Evolutionary conservation across 2,329 filamentous ascomycete genomes (phyloP).

Genomic region (Ascochyta pisi): DNA sequence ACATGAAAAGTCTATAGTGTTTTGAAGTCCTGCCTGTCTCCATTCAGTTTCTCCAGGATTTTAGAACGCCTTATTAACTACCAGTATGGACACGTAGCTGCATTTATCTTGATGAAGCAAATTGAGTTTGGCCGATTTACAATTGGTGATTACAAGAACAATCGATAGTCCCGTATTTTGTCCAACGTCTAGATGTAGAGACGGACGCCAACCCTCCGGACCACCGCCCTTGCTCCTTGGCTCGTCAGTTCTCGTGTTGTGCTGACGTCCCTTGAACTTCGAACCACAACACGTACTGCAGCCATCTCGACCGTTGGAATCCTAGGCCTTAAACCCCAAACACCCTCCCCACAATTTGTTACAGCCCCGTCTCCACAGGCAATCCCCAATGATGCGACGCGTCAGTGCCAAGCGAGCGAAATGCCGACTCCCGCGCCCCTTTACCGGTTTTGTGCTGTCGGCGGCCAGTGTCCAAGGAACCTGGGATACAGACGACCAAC

Average conservation of each 20-base stretch:
- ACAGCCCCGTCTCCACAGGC: constrained; percentile 4
- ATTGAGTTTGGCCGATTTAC: not conserved
- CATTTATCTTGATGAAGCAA: not conserved
- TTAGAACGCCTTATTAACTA: not conserved
- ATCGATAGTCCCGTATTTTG: not conserved
- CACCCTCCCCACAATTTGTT: constrained; percentile 7
- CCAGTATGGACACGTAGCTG: not conserved
- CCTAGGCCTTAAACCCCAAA: not conserved
- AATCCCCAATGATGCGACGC: constrained; percentile 20
- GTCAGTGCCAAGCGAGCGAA: constrained; percentile 29
- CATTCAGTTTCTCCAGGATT: not conserved
- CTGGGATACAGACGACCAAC: constrained; percentile 7
- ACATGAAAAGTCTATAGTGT: not conserved
- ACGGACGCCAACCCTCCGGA: constrained; percentile 2
- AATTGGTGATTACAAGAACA: not conserved
- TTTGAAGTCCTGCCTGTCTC: not conserved
- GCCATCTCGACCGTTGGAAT: not conserved
- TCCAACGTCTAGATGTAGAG: not conserved
- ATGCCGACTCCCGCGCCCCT: constrained; percentile 31
- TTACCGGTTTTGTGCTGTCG: constrained; percentile 24
- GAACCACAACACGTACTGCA: not conserved
- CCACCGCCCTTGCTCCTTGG: not conserved
- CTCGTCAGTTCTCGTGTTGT: constrained; percentile 1
- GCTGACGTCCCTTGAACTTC: not conserved
- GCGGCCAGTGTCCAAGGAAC: constrained; percentile 16